Percentiles rank a stretch among this genome's conserved stretches.
These are phyloP conservation scores for Rhazya stricta DNA, from an alignment of 257 asterid genomes.

Conservation along the genomic window DNA sequence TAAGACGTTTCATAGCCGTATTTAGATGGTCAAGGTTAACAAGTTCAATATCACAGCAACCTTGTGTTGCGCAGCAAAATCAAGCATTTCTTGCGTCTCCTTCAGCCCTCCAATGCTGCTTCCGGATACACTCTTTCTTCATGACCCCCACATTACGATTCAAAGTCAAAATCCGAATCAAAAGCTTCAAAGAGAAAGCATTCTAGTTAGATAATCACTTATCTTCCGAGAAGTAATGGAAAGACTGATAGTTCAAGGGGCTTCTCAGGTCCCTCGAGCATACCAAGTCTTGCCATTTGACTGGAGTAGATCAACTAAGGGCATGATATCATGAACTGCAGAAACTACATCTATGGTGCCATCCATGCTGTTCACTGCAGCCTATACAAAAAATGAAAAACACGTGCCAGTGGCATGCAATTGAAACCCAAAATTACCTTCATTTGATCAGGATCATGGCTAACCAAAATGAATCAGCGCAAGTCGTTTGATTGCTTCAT, in stretches of 20 bases:
- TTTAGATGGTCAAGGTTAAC: constrained; percentile 40
- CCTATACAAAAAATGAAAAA: neutral
- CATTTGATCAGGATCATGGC: constrained; percentile 10
- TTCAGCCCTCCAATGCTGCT: constrained; percentile 43
- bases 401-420: neutral
- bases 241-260: constrained; percentile 13
- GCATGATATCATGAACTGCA: neutral
- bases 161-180: neutral
- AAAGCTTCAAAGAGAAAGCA: too few species aligned
- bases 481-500: neutral
- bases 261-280: constrained; percentile 6
- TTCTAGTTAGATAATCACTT: neutral
- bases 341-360: constrained; percentile 16
- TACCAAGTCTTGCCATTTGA: neutral
- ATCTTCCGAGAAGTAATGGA: constrained; percentile 5
- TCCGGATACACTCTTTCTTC: constrained; percentile 37
- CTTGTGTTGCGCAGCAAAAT: constrained; percentile 48
- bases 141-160: constrained; percentile 16
- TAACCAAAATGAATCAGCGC: neutral
- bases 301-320: constrained; percentile 13
- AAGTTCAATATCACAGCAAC: constrained; percentile 40
- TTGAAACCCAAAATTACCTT: neutral
- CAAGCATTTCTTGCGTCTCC: constrained; percentile 53
- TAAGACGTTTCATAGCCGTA: constrained; percentile 43
- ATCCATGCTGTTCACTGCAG: constrained; percentile 5